Evolutionary conservation across 2,329 filamentous ascomycete genomes (phyloP).

Genomic region (Aspergillus ustus): DNA sequence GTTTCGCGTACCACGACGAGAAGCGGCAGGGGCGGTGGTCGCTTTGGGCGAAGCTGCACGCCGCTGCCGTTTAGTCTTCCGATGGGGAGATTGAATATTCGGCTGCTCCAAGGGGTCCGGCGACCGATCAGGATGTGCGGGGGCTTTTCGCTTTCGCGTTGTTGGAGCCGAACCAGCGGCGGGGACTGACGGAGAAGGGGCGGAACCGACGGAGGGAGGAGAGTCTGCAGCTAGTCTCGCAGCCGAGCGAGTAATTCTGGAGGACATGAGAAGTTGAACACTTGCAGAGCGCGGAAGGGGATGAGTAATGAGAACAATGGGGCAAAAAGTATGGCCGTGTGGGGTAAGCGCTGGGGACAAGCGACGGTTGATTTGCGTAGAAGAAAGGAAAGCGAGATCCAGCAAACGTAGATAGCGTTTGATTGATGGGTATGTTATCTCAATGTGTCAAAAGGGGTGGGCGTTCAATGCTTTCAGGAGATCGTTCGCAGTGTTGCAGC

Average conservation of each 20-base stretch:
- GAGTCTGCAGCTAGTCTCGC: conserved; percentile 81
- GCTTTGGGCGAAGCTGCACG: conserved; percentile 55
- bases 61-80: conserved; percentile 74
- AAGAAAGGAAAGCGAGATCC: neutral
- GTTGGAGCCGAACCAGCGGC: conserved; percentile 54
- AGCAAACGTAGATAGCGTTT: neutral
- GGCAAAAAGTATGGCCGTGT: conserved; percentile 10
- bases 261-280: conserved; percentile 77
- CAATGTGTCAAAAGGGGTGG: neutral
- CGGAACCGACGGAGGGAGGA: conserved; percentile 48
- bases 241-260: conserved; percentile 94
- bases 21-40: conserved; percentile 44
- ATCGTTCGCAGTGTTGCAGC: conserved; percentile 1
- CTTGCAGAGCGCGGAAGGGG: conserved; percentile 23
- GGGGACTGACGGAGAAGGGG: conserved; percentile 44
- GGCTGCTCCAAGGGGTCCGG: conserved; percentile 41
- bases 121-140: conserved; percentile 55
- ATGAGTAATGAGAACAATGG: conserved; percentile 16
- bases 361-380: neutral
- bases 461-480: neutral
- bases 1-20: conserved; percentile 47
- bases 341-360: neutral
- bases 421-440: neutral
- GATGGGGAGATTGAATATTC: conserved; percentile 45
- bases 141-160: conserved; percentile 75